Evolutionary conservation across 2,329 filamentous ascomycete genomes (phyloP).

Genomic region (Sporothrix inflata): DNA sequence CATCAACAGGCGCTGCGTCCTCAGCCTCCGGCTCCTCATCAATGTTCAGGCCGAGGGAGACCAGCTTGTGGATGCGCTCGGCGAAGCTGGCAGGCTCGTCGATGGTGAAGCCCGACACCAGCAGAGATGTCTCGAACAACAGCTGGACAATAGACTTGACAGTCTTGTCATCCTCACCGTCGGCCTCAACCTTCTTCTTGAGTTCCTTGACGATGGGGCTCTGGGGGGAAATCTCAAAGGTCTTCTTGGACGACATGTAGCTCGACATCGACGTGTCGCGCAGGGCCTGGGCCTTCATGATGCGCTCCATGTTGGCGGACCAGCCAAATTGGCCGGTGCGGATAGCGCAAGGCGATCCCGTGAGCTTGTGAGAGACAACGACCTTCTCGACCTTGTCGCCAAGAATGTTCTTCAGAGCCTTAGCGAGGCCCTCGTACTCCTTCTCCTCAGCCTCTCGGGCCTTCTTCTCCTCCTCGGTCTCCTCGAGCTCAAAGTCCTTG

Average conservation of each 20-base stretch:
- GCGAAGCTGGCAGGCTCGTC: constrained; percentile 98
- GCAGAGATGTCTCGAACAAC: constrained; percentile 96
- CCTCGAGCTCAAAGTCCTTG: constrained; percentile 99
- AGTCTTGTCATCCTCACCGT: constrained; percentile 97
- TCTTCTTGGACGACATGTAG: constrained; percentile 99
- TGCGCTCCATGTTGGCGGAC: constrained; percentile 99
- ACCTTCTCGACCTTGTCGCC: constrained; percentile 99
- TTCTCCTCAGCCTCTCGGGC: constrained; percentile 95
- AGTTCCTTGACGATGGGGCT: constrained; percentile 98
- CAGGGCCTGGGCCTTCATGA: constrained; percentile 99
- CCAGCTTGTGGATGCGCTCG: constrained; percentile 99
- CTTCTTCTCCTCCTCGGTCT: constrained; percentile 99
- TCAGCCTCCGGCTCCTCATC: constrained; percentile 86
- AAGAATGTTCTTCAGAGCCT: constrained; percentile 98
- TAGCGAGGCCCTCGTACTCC: constrained; percentile 92
- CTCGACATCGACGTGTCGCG: constrained; percentile 99
- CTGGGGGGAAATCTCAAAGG: constrained; percentile 99
- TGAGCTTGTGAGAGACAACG: constrained; percentile 96
- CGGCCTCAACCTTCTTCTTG: constrained; percentile 97
- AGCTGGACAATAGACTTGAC: constrained; percentile 99
- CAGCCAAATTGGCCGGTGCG: constrained; percentile 99
- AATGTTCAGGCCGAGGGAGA: constrained; percentile 95
- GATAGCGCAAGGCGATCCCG: constrained; percentile 93
- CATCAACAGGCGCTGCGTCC: constrained; percentile 58
- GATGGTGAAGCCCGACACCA: constrained; percentile 99